Base-by-base conservation (phyloP, 306 rosid genomes). In the Dalbergia oliveri region DNA sequence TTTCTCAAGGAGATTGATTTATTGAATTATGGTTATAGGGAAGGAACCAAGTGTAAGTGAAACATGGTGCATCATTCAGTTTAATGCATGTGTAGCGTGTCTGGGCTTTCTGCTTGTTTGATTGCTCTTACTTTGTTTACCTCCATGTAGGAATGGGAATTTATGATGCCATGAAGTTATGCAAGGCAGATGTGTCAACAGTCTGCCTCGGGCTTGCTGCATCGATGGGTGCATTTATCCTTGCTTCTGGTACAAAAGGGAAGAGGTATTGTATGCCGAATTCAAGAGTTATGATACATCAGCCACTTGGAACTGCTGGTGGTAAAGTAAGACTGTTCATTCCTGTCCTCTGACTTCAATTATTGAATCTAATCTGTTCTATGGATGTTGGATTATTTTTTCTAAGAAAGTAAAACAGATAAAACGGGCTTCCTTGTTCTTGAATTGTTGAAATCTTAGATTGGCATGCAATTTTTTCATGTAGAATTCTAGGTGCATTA, bases 221-320 rank as follows among this genome's bases (percentile, higher is more conserved):
- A 74, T 95, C 98, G 12, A 95, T 93, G 98, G 97, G 99, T 71
- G 99, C 99, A 0, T 95, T 95, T 88, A 86, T 95, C 58, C 98
- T 95, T 73, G 98, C 98, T 73, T 16, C 97, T 66, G 99, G 98
- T 56, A 16, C 96, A 4, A 93, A 91, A 75, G 99, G 98, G 80
- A 93, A 95, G 94, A 87, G 98, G 79, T 95, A 81, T 82, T 95
- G 99, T 88, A 95, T 95, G 99, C 99, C 99, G 3, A 93, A 95
- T 82, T 74, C 97, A 9, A 93, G 84, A 86, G 98, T 93, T 65
- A 95, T 95, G 99, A 95, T 95, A 75, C 99, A 93, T 90, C 97
- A 95, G 75, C 97, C 99, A 0, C 93, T 90, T 81, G 98, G 98
- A 79, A 83, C 91, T 69, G 81, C 88, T 54, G 96, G 98, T 58